Evolutionary conservation across 768 basidiomycete genomes (phyloP), one percentile per base, ranked within the genome.

Genomic region (Panaeolus cyanescens): DNA sequence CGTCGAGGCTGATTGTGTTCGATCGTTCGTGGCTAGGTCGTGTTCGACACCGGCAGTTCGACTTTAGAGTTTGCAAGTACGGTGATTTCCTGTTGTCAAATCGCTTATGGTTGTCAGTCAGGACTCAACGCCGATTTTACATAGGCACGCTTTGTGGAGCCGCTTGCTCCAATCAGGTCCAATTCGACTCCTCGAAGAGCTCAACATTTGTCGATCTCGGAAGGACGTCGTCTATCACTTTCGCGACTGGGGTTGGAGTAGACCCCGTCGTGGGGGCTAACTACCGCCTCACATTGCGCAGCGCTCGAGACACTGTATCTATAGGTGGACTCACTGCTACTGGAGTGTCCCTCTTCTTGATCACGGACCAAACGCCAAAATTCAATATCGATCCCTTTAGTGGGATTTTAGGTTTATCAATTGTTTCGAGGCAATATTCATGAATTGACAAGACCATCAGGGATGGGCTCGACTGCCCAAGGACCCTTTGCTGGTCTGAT

Each of bases 1-100:
- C 13, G 22, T 34, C 19, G 57, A 54, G 15, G 28, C 42, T 37
- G 40, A 31, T 19, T 55, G 33, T 54, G 36, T 54, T 22, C 59
- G 54, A 54, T 64, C 20, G 59, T 62, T 32, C 54, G 20, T 58
- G 34, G 70, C 40, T 60, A 78, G 75, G 84, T 86, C 54, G 82
- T 86, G 12, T 86, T 86, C 71, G 85, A 86, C 65, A 86, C 85
- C 10, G 85, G 84, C 53, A 83, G 81, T 61, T 68, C 70, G 7
- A 75, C 75, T 10, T 74, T 83, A 12, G 82, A 83, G 71, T 81
- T 84, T 61, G 80, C 80, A 2, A 82, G 83, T 80, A 64, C 58
- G 80, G 45, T 50, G 45, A 50, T 50, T 28, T 28, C 45, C 45
- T 50, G 40, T 42, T 42, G 40, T 42, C 40, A 4, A n/a, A 22